phyloP scores from a whole-genome alignment of 1,284 basidiomycete genomes.

The Sphagnurus paluster region DNA sequence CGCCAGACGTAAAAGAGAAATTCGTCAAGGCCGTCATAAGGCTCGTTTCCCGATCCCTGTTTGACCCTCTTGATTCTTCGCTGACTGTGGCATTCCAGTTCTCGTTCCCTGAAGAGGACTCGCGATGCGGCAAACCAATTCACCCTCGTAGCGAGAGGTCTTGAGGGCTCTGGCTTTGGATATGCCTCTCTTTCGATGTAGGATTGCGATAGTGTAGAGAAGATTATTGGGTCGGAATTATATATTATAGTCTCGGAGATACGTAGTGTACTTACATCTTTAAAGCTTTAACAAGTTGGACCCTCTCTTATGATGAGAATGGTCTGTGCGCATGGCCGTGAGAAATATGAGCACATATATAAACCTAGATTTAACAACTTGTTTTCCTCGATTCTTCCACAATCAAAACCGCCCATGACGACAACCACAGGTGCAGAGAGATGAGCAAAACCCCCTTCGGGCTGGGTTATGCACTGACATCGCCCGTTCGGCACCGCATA shows the following conservation, averaged over 20 bases:
- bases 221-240: too few species aligned
- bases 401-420: conserved; percentile 50
- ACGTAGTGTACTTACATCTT: too few species aligned
- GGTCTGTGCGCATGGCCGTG: conserved; percentile 17
- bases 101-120: conserved; percentile 62
- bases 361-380: conserved; percentile 12
- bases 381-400: conserved; percentile 47
- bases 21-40: conserved; percentile 74
- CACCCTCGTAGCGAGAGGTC: conserved; percentile 68
- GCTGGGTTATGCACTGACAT: conserved; percentile 45
- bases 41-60: conserved; percentile 50
- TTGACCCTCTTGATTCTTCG: too few species aligned
- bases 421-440: conserved; percentile 43
- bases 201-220: not conserved
- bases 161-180: conserved; percentile 77
- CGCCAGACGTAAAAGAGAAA: conserved; percentile 69
- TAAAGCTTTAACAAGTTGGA: too few species aligned
- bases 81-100: conserved; percentile 41
- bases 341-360: conserved; percentile 8
- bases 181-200: conserved; percentile 48
- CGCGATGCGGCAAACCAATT: conserved; percentile 79
- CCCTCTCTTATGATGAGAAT: too few species aligned
- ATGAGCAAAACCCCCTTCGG: conserved; percentile 41
- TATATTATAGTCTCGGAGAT: too few species aligned
- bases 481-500: conserved; percentile 50